These are phyloP conservation scores for Pseudopithomyces maydicus DNA, from an alignment of 2,329 filamentous ascomycete species.

Conservation along the genomic window DNA sequence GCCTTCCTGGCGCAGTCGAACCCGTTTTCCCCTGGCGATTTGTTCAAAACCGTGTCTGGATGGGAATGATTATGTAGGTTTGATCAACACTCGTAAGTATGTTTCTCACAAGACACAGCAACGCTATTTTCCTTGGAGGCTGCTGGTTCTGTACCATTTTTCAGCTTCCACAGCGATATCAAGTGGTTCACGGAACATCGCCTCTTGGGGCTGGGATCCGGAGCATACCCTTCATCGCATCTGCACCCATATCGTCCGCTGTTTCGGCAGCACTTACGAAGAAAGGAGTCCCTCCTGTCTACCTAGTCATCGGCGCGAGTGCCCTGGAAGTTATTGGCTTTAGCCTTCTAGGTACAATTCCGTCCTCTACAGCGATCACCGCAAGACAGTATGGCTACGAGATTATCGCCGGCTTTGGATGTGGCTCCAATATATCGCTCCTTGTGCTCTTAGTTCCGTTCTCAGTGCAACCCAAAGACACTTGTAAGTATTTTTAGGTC, in stretches of 20 bases:
- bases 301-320: neutral
- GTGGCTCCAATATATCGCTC: neutral
- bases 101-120: conserved; percentile 5
- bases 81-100: neutral
- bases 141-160: conserved; percentile 21
- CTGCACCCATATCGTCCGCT: neutral
- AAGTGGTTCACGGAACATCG: neutral
- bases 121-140: conserved; percentile 14
- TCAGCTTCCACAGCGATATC: neutral
- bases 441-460: neutral
- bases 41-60: conserved; percentile 5
- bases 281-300: neutral
- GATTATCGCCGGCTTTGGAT: neutral
- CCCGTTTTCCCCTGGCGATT: conserved; percentile 21
- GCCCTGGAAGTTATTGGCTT: neutral
- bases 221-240: neutral
- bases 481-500: neutral
- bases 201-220: neutral
- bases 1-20: neutral
- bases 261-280: neutral
- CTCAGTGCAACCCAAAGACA: neutral
- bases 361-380: neutral
- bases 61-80: conserved; percentile 16
- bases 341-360: neutral
- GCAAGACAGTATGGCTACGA: neutral